A percentile compares a stretch with the other conserved stretches of the same genome.
Conservation (phyloP, 345 rosid species). For the Euphorbia peplus region DNA sequence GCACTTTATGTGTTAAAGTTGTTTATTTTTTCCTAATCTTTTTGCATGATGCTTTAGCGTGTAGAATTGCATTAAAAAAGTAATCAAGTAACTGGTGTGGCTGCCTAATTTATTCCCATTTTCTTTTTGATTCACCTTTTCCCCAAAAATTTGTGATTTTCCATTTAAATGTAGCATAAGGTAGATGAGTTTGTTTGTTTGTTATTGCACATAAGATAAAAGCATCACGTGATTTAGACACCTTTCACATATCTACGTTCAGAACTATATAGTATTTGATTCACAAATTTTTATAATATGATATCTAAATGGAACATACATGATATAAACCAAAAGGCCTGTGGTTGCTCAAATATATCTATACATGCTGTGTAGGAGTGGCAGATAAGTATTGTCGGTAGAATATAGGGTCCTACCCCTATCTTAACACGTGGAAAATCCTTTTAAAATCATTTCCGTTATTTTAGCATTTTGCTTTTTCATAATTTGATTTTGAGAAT, state of each 20-base stretch:
- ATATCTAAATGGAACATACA: neutral
- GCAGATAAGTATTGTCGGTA: conserved; percentile 16
- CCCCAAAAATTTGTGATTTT: neutral
- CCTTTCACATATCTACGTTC: neutral
- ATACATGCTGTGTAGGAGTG: neutral
- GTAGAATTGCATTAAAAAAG: neutral
- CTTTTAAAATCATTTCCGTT: neutral
- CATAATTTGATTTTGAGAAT: neutral
- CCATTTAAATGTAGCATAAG: neutral
- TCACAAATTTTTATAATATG: neutral
- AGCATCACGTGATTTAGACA: neutral
- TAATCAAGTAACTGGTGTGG: neutral
- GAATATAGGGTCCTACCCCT: neutral
- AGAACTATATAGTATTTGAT: neutral
- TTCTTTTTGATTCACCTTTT: neutral
- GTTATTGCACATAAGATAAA: neutral
- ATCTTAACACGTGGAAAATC: neutral
- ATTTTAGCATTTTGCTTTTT: neutral
- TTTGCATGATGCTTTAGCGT: conserved; percentile 3
- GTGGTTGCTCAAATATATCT: neutral
- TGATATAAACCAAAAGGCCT: neutral
- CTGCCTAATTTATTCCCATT: neutral
- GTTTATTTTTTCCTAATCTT: neutral
- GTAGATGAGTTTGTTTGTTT: neutral
- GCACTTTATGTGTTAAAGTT: neutral